Evolutionary conservation across 2,329 filamentous ascomycete species (phyloP).

Genomic region (Claviceps citrina): DNA sequence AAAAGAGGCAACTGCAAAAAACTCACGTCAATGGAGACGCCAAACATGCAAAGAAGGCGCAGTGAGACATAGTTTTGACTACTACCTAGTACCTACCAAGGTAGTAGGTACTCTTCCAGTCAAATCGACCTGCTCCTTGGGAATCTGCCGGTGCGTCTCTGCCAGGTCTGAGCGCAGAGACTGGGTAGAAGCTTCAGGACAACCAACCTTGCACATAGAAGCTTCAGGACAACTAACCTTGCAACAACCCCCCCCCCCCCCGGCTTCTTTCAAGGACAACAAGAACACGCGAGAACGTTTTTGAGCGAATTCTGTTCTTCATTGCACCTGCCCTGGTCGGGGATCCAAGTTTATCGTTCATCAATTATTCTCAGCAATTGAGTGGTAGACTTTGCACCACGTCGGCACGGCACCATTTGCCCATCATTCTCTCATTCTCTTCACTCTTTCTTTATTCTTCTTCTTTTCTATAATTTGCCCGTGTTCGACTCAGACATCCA

Average conservation of each 20-base stretch:
- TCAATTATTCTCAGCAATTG: neutral
- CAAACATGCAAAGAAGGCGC: neutral
- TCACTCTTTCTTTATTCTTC: neutral
- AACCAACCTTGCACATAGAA: neutral
- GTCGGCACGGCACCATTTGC: too few relatives aligned
- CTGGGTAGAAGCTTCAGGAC: neutral
- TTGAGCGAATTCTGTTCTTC: neutral
- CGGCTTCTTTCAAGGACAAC: too few relatives aligned
- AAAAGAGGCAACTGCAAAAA: too few relatives aligned
- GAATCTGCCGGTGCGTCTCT: neutral
- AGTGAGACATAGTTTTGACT: neutral
- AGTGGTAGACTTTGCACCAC: neutral
- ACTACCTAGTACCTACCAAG: too few relatives aligned
- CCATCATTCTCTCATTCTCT: too few relatives aligned
- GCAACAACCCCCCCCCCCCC: too few relatives aligned
- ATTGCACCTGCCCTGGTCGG: neutral
- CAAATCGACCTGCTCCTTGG: neutral
- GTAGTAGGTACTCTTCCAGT: neutral
- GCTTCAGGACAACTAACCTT: neutral
- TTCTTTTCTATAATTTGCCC: neutral
- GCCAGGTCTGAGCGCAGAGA: constrained; percentile 1
- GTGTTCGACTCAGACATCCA: neutral
- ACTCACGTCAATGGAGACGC: too few relatives aligned
- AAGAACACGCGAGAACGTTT: neutral
- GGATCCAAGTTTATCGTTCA: neutral